These are phyloP conservation scores for Aspergillus bertholletiae DNA, from an alignment of 495 filamentous ascomycete species.

Conservation along the genomic window DNA sequence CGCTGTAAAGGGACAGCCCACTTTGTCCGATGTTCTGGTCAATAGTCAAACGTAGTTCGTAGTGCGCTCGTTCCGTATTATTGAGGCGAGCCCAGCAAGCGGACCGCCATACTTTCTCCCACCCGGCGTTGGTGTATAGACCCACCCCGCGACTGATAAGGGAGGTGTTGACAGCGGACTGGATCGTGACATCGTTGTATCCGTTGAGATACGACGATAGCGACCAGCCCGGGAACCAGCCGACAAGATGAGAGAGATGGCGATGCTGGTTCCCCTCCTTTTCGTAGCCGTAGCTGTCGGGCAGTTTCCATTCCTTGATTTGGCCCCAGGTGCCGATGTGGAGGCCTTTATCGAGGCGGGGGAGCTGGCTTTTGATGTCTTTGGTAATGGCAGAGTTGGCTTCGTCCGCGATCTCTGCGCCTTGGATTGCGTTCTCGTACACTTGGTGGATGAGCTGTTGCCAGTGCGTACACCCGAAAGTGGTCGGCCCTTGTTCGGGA, in stretches of 20 bases:
- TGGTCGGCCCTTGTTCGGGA: constrained; percentile 50
- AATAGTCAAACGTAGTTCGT: constrained; percentile 37
- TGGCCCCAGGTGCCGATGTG: constrained; percentile 46
- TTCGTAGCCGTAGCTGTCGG: constrained; percentile 27
- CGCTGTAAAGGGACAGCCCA: constrained; percentile 44
- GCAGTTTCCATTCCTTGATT: constrained; percentile 51
- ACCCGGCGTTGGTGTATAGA: constrained; percentile 46
- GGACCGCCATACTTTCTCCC: constrained; percentile 54
- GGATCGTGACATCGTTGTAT: constrained; percentile 8
- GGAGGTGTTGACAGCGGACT: constrained; percentile 34
- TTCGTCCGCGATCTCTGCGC: constrained; percentile 14
- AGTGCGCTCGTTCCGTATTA: constrained; percentile 42
- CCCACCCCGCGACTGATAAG: constrained; percentile 38
- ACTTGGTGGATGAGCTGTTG: constrained; percentile 48
- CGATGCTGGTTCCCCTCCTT: constrained; percentile 44
- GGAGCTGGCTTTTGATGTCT: constrained; percentile 22
- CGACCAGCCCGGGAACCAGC: constrained; percentile 51
- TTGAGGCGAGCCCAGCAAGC: constrained; percentile 51
- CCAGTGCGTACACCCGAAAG: constrained; percentile 48
- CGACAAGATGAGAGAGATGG: constrained; percentile 49
- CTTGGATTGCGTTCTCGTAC: constrained; percentile 34
- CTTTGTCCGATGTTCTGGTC: constrained; percentile 45
- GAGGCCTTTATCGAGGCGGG: constrained; percentile 40
- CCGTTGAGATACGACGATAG: constrained; percentile 7
- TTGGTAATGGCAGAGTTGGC: constrained; percentile 22